phyloP scores from a whole-genome alignment of 108 stramenopile species.

The Mayamaea pseudoterrestris region DNA sequence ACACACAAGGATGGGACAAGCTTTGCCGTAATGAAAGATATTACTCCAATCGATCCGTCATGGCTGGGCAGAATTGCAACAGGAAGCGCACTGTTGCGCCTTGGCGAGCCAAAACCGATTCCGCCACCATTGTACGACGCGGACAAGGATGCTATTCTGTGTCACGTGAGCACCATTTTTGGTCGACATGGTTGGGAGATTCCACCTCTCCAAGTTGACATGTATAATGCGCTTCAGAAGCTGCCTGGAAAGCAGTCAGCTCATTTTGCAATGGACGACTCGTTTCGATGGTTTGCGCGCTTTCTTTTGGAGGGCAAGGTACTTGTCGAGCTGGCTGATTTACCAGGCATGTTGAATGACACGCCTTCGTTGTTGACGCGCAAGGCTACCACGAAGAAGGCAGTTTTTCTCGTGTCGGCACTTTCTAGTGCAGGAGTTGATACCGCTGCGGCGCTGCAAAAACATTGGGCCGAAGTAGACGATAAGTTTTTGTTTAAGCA shows the following conservation, averaged over 20 bases:
- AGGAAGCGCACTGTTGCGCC: conserved; percentile 41
- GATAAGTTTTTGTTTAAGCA: conserved; percentile 61
- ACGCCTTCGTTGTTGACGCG: conserved; percentile 58
- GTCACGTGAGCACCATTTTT: conserved; percentile 65
- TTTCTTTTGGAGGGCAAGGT: conserved; percentile 77
- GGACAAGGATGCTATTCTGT: conserved; percentile 61
- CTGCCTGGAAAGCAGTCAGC: conserved; percentile 15
- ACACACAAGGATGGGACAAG: conserved; percentile 54
- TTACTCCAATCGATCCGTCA: conserved; percentile 64
- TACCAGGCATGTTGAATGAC: conserved; percentile 47
- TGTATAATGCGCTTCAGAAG: conserved; percentile 38
- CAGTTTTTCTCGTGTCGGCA: conserved; percentile 38
- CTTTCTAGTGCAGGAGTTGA: conserved; percentile 57
- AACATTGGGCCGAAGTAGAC: conserved; percentile 70
- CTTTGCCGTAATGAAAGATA: conserved; percentile 59
- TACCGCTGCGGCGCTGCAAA: conserved; percentile 45
- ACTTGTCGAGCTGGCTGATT: conserved; percentile 33
- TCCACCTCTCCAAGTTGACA: conserved; percentile 50
- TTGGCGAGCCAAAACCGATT: conserved; percentile 45
- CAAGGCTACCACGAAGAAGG: conserved; percentile 48
- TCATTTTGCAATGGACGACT: conserved; percentile 50
- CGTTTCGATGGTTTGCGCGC: conserved; percentile 76
- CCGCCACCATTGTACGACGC: conserved; percentile 58
- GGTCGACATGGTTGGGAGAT: conserved; percentile 65
- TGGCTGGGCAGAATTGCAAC: conserved; percentile 65